Evolutionary conservation across 208 protist species (phyloP), one percentile per base, ranked within the genome.

Genomic region (Plasmodiophora brassicae): DNA sequence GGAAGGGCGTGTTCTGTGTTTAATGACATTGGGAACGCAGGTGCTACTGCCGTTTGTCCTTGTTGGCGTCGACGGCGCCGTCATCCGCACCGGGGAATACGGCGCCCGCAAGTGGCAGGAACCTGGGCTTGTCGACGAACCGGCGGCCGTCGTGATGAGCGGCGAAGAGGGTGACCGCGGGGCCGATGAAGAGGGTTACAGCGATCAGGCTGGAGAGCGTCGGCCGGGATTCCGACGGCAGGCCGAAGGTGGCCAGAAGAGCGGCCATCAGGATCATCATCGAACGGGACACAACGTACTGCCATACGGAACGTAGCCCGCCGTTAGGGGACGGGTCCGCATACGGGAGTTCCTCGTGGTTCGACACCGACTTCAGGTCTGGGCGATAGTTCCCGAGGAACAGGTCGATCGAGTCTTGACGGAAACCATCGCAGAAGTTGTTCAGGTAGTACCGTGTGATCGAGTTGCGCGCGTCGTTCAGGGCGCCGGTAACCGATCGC

Each of bases 321-420:
- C 25, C 50, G 14, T 14, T 28, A 57, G 14, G 25, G 14, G 20
- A 25, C 20, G 20, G 20, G 25, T 14, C 25, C 14, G 50, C 50
- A 25, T 57, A 57, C 20, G 50, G 50, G 14, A 57, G 25, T 57
- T 14, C 14, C 25, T 25, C 25, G 25, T 14, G 50, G 25, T 14
- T 28, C 25, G 20, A 25, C 14, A 25, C 25, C 50, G 20, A 14
- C 14, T 57, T 57, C 50, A 57, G 25, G n/a, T n/a, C n/a, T n/a
- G n/a, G n/a, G 20, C 25, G 14, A 57, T 57, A 86, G 28, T 88
- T 88, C 5, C 85, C 85, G 5, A 88, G 28, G 14, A 78, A 88
- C 1, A 88, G 57, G n/a, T 88, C 85, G n/a, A 88, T 1, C 20
- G 57, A 14, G 46, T 90, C 89, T 35, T 90, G 89, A n/a, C 71